Evolutionary conservation across 2,329 filamentous ascomycete genomes (phyloP).

Genomic region (Alternaria brassicicola): DNA sequence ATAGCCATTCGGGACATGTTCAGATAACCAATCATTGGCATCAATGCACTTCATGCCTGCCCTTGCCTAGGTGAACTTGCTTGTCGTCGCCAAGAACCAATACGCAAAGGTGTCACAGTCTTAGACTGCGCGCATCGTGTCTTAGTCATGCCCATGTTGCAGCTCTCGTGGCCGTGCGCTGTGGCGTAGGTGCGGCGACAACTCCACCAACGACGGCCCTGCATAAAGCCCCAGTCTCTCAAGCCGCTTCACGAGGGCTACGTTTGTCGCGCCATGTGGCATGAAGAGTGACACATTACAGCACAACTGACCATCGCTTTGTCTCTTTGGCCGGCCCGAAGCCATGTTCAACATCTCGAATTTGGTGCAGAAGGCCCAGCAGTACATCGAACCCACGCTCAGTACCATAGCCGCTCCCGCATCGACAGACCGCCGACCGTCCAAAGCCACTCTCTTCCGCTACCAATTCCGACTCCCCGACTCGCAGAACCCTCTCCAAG

Average conservation of each 20-base stretch:
- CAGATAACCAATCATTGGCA: neutral
- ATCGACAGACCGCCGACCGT: conserved; percentile 75
- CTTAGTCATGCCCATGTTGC: conserved; percentile 14
- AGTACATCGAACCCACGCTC: conserved; percentile 88
- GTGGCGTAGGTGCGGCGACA: conserved; percentile 14
- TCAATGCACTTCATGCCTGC: neutral
- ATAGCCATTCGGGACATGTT: neutral
- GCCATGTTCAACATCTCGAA: conserved; percentile 65
- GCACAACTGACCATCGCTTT: conserved; percentile 20
- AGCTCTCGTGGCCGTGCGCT: conserved; percentile 17
- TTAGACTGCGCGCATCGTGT: neutral
- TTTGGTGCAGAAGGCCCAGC: conserved; percentile 94
- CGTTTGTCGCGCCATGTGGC: conserved; percentile 38
- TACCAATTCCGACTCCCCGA: conserved; percentile 94
- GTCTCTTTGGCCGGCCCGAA: conserved; percentile 22
- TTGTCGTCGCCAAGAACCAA: neutral
- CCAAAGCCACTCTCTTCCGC: conserved; percentile 91
- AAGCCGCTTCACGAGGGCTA: conserved; percentile 20
- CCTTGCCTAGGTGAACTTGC: neutral
- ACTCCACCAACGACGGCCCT: conserved; percentile 14
- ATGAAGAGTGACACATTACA: conserved; percentile 13
- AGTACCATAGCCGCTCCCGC: conserved; percentile 67
- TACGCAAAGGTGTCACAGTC: neutral
- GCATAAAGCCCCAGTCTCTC: conserved; percentile 19
- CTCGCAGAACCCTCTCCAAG: conserved; percentile 89